phyloP scores from a whole-genome alignment of 805 yeast species.

The Cyberlindnera mississippiensis region DNA sequence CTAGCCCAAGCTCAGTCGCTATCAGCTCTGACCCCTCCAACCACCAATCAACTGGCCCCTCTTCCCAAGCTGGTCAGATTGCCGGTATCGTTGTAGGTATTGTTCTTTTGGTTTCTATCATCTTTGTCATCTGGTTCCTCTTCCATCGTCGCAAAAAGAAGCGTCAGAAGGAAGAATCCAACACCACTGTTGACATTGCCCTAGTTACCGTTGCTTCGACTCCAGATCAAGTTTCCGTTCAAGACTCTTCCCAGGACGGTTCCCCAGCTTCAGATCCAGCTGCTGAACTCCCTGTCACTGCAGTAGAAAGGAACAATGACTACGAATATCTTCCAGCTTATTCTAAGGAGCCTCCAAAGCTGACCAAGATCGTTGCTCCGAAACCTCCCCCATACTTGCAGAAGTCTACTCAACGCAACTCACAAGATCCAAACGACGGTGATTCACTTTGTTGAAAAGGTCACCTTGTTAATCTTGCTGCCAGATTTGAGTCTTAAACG shows the following conservation, averaged over 20 bases:
- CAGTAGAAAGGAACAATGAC: not conserved
- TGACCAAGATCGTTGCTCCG: constrained; percentile 8
- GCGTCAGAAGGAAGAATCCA: not conserved
- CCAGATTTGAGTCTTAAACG: not conserved
- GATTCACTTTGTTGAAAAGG: not conserved
- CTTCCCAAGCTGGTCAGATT: constrained; percentile 2
- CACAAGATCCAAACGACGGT: no score
- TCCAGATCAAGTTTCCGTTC: not conserved
- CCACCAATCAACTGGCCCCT: not conserved
- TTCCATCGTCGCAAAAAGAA: constrained; percentile 1
- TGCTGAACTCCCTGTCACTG: not conserved
- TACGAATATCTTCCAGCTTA: constrained; percentile 8
- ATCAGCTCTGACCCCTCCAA: no score
- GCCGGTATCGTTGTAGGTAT: constrained; percentile 3
- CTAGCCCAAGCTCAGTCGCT: not conserved
- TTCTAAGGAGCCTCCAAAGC: constrained; percentile 4
- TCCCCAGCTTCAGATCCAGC: not conserved
- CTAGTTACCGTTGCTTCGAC: not conserved
- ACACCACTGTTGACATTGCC: not conserved
- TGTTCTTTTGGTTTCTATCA: not conserved
- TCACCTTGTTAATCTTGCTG: no score
- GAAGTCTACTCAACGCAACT: not conserved
- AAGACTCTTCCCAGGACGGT: not conserved
- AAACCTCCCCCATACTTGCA: constrained; percentile 1
- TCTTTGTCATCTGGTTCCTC: not conserved